Evolutionary conservation across 75 land plant genomes (phyloP).

Genomic region (Pinus albicaulis): DNA sequence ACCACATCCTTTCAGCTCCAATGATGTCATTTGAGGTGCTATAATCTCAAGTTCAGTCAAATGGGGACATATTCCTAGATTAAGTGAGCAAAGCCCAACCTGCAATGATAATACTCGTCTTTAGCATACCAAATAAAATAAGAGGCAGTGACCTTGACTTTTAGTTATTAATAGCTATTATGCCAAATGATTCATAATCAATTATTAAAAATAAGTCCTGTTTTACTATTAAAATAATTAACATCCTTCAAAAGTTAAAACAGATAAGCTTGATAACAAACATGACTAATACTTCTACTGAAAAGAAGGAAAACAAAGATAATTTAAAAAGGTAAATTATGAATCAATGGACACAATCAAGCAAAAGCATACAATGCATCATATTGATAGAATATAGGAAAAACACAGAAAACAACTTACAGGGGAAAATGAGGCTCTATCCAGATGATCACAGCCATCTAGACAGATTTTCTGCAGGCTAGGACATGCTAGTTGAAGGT

Average conservation of each 20-base stretch:
- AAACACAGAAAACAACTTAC: conserved; percentile 42
- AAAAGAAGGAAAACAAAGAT: not conserved
- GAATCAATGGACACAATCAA: not conserved
- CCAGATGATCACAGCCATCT: conserved; percentile 91
- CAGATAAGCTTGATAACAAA: not conserved
- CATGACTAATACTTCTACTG: not conserved
- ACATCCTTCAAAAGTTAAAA: not conserved
- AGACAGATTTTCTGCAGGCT: conserved; percentile 64
- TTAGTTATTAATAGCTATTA: too few relatives aligned
- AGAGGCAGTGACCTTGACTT: too few relatives aligned
- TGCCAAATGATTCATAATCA: too few relatives aligned
- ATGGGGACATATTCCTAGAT: conserved; percentile 96
- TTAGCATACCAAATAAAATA: too few relatives aligned
- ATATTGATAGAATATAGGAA: not conserved
- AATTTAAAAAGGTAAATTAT: not conserved
- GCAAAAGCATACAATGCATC: not conserved
- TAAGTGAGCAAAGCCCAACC: conserved; percentile 88
- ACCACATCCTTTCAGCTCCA: conserved; percentile 97
- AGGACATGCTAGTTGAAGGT: conserved; percentile 70
- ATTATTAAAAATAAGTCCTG: too few relatives aligned
- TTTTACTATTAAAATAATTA: too few relatives aligned
- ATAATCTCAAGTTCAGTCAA: conserved; percentile 58
- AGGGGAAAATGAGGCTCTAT: conserved; percentile 69
- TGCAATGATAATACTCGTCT: conserved; percentile 18
- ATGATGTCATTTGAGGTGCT: conserved; percentile 65